Evolutionary conservation across 805 yeast species (phyloP).

Genomic region (Clavispora carvajalis): DNA sequence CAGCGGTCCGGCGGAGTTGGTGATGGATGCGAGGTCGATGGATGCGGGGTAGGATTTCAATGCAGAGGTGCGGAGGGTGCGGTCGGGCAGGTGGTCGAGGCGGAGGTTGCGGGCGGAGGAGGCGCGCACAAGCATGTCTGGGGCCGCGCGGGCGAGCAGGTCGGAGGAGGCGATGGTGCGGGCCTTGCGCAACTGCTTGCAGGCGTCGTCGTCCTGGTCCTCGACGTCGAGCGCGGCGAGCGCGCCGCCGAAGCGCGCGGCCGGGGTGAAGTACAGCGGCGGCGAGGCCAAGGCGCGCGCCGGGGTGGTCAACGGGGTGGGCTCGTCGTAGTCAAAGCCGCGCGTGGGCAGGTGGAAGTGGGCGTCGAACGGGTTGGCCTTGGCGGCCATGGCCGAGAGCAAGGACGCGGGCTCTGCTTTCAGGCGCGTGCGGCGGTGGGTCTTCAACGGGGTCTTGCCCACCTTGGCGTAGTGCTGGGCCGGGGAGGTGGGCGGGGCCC

Average conservation of each 20-base stretch:
- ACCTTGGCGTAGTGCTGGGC: constrained; percentile 20
- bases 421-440: constrained; percentile 15
- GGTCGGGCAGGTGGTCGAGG: constrained; percentile 15
- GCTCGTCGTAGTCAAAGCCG: constrained; percentile 10
- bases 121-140: background rate
- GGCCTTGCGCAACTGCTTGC: constrained; percentile 35
- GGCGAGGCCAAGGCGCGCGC: constrained; percentile 3
- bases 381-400: constrained; percentile 13
- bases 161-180: constrained; percentile 20
- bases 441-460: constrained; percentile 29
- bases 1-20: constrained; percentile 21
- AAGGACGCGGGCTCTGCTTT: constrained; percentile 12
- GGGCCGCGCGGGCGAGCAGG: too few species aligned
- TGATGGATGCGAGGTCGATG: constrained; percentile 50
- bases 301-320: constrained; percentile 15
- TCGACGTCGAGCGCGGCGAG: constrained; percentile 31
- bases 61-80: constrained; percentile 9
- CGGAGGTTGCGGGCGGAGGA: background rate
- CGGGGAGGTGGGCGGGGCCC: background rate
- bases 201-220: constrained; percentile 40
- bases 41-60: constrained; percentile 45
- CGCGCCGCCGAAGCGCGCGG: constrained; percentile 13
- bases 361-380: constrained; percentile 11
- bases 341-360: constrained; percentile 8
- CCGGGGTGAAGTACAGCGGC: constrained; percentile 14